Conservation (phyloP, 208 protist genomes). For the Leishmania turanica region DNA sequence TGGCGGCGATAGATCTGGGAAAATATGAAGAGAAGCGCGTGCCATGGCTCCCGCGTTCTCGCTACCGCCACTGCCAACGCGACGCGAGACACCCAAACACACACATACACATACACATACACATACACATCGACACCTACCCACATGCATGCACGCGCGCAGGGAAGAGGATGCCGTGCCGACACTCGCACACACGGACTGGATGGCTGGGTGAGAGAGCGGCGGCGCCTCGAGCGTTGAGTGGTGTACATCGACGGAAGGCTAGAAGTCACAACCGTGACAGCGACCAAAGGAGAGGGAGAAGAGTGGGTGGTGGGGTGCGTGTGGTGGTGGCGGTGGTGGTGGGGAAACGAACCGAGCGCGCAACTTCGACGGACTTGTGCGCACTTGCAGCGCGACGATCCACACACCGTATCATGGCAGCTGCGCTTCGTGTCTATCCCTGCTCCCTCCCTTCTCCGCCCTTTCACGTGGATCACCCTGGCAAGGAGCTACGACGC, state of each 20-base stretch:
- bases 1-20: neutral
- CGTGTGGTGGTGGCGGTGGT: neutral
- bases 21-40: neutral
- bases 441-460: neutral
- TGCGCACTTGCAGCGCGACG: neutral
- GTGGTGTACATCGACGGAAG: neutral
- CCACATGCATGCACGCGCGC: neutral
- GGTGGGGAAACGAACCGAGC: neutral
- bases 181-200: neutral
- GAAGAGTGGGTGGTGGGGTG: neutral
- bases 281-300: neutral
- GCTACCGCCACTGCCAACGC: neutral
- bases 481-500: conserved; percentile 32
- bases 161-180: neutral
- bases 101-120: neutral
- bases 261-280: neutral
- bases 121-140: neutral
- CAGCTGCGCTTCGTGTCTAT: neutral
- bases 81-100: neutral
- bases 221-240: neutral
- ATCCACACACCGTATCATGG: neutral
- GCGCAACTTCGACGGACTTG: neutral
- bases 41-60: neutral
- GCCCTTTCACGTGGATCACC: neutral
- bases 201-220: neutral